A percentile compares a stretch with the other conserved stretches of the same genome.
phyloP scores from a whole-genome alignment of 306 rosid species.

The Vigna radiata region DNA sequence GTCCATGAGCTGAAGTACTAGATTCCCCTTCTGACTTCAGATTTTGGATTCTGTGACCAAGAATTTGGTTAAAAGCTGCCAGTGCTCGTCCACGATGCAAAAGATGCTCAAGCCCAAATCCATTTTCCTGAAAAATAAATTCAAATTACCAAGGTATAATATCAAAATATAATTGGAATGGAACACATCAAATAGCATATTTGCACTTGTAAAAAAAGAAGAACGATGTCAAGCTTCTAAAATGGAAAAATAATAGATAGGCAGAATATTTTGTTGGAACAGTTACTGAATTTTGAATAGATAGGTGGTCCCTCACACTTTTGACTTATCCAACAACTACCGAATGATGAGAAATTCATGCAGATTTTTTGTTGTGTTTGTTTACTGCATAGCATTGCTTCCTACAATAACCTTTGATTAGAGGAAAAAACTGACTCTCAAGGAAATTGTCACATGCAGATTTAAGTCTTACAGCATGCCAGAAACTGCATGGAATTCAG shows the following conservation, averaged over 20 bases:
- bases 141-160: slow-evolving; percentile 36
- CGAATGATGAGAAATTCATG: neutral
- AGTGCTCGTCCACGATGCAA: slow-evolving; percentile 93
- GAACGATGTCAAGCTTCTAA: neutral
- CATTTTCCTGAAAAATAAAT: slow-evolving; percentile 72
- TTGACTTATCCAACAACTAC: slow-evolving; percentile 22
- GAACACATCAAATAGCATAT: neutral
- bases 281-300: neutral
- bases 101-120: slow-evolving; percentile 89
- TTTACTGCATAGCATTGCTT: slow-evolving; percentile 12
- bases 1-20: slow-evolving; percentile 57
- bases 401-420: neutral
- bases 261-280: neutral
- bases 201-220: neutral
- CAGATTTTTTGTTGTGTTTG: neutral
- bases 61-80: slow-evolving; percentile 86
- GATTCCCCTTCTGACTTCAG: slow-evolving; percentile 69
- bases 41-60: slow-evolving; percentile 72
- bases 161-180: slow-evolving; percentile 20
- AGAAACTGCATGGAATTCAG: slow-evolving; percentile 20
- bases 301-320: neutral
- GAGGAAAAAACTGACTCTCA: slow-evolving; percentile 4
- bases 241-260: neutral
- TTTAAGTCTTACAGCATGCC: neutral
- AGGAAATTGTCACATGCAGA: neutral